These are phyloP conservation scores for Leptodontidium sp. DNA, from an alignment of 2,329 filamentous ascomycete species.

Conservation along the genomic window DNA sequence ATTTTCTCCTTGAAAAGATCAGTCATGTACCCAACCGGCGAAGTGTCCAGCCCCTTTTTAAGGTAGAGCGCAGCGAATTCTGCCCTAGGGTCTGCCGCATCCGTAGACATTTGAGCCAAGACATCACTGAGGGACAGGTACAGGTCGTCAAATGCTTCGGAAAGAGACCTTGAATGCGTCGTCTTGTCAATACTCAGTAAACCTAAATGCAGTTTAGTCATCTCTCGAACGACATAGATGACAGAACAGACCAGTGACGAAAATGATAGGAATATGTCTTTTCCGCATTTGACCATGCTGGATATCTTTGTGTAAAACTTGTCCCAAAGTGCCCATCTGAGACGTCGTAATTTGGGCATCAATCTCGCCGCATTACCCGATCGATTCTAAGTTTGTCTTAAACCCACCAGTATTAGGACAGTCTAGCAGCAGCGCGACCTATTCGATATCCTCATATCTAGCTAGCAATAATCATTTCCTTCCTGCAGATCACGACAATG, in stretches of 20 bases:
- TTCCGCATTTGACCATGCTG: not conserved
- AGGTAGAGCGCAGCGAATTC: conserved; percentile 15
- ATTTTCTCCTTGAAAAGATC: conserved; percentile 12
- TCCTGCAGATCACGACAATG: too few relatives aligned
- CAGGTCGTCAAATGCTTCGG: not conserved
- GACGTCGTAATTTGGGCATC: too few relatives aligned
- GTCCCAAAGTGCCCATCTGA: too few relatives aligned
- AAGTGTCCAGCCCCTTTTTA: conserved; percentile 16
- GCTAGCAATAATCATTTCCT: too few relatives aligned
- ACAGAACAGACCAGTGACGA: too few relatives aligned
- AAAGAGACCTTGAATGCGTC: conserved; percentile 1
- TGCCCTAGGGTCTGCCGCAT: not conserved
- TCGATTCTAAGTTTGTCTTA: too few relatives aligned
- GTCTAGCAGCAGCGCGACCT: too few relatives aligned
- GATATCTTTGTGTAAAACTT: too few relatives aligned
- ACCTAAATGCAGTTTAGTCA: not conserved
- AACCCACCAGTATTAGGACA: too few relatives aligned
- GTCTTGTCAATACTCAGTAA: conserved; percentile 2
- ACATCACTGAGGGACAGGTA: conserved; percentile 15
- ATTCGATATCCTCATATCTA: too few relatives aligned
- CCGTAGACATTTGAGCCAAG: not conserved
- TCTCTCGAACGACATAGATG: not conserved
- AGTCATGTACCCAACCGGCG: conserved; percentile 16
- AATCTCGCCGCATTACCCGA: too few relatives aligned
- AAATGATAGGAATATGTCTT: conserved; percentile 1